Percentiles rank a stretch among this genome's conserved stretches.
Conservation (phyloP, 345 rosid genomes). For the Erysimum cheiranthoides region DNA sequence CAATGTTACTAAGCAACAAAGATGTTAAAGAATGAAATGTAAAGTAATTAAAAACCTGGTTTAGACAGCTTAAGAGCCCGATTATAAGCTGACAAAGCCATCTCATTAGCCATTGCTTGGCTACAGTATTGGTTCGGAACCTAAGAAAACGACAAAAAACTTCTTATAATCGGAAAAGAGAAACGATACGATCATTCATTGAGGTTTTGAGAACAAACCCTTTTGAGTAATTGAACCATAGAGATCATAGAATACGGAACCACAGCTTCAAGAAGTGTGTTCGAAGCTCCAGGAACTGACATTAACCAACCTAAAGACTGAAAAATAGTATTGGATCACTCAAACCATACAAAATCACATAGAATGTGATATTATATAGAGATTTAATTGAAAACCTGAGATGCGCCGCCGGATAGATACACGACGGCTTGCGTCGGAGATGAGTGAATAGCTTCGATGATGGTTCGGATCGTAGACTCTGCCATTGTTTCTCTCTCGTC, state of each 20-base stretch:
- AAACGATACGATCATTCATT: neutral
- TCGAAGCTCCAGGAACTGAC: slow-evolving; percentile 87
- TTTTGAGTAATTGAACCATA: slow-evolving; percentile 66
- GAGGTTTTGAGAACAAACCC: slow-evolving; percentile 51
- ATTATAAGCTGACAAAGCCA: slow-evolving; percentile 87
- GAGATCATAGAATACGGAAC: slow-evolving; percentile 81
- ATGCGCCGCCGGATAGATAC: slow-evolving; percentile 84
- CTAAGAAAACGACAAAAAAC: slow-evolving; percentile 42
- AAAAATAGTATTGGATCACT: neutral
- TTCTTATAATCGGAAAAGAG: neutral
- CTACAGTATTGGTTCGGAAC: slow-evolving; percentile 62
- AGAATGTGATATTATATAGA: neutral
- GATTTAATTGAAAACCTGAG: slow-evolving; percentile 60
- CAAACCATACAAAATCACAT: neutral
- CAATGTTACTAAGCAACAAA: neutral
- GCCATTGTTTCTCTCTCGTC: slow-evolving; percentile 46
- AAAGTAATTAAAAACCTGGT: slow-evolving; percentile 52
- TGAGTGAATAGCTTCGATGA: slow-evolving; percentile 77
- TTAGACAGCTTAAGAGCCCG: slow-evolving; percentile 86
- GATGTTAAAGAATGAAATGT: neutral
- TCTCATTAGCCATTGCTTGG: slow-evolving; percentile 59
- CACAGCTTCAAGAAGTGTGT: slow-evolving; percentile 80
- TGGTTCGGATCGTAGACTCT: slow-evolving; percentile 57
- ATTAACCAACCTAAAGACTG: slow-evolving; percentile 79
- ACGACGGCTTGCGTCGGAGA: slow-evolving; percentile 71